These are phyloP conservation scores for Myriosclerotinia scirpicola DNA, from an alignment of 2,329 filamentous ascomycete species.

Conservation along the genomic window DNA sequence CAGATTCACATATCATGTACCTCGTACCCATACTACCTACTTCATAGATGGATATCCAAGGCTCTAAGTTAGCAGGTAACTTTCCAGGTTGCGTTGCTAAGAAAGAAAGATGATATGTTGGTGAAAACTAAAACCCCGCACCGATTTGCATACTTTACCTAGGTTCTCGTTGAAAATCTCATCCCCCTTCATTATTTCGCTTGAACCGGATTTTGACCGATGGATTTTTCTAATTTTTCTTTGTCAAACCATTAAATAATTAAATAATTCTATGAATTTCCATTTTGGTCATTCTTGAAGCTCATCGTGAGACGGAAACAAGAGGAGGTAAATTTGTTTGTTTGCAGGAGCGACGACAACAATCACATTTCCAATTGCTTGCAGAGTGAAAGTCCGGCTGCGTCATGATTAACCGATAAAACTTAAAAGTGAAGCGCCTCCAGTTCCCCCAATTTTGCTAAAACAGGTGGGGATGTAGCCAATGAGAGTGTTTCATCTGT, in stretches of 20 bases:
- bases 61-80: too few relatives aligned
- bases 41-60: too few relatives aligned
- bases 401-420: background rate
- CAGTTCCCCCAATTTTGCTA: background rate
- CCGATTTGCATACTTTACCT: background rate
- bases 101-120: background rate
- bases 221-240: background rate
- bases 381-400: conserved; percentile 4
- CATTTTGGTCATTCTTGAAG: background rate
- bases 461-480: background rate
- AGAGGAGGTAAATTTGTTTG: background rate
- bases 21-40: background rate
- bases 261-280: background rate
- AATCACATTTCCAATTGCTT: background rate
- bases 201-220: background rate
- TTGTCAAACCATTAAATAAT: background rate
- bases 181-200: background rate
- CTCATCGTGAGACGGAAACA: background rate
- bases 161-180: too few relatives aligned
- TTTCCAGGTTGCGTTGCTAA: too few relatives aligned
- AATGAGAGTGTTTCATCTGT: accelerated
- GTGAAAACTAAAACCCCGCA: background rate
- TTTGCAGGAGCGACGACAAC: conserved; percentile 3
- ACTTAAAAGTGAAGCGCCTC: conserved; percentile 1
- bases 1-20: too few relatives aligned